These are phyloP conservation scores for Aspergillus costaricaensis DNA, from an alignment of 2,329 filamentous ascomycete species.

Conservation along the genomic window DNA sequence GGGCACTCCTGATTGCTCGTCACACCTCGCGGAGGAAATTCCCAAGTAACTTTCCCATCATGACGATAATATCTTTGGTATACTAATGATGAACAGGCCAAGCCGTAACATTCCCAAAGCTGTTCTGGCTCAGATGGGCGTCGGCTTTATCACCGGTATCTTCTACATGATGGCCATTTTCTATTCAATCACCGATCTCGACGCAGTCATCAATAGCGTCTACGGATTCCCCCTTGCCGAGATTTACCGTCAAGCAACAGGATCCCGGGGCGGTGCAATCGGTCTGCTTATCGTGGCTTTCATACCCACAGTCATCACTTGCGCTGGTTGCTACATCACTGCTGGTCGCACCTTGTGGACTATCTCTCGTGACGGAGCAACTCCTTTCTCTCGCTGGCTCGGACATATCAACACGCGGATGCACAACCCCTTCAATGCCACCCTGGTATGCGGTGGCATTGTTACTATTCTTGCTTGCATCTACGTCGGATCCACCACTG, in stretches of 20 bases:
- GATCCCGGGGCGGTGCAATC: constrained; percentile 54
- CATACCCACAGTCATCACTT: constrained; percentile 56
- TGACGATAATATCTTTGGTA: not conserved
- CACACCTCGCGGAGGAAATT: constrained; percentile 68
- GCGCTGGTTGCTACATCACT: constrained; percentile 59
- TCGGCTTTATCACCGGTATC: constrained; percentile 51
- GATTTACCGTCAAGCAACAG: constrained; percentile 53
- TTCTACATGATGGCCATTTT: constrained; percentile 54
- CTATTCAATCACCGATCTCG: constrained; percentile 51
- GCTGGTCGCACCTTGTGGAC: constrained; percentile 64
- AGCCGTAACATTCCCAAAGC: constrained; percentile 53
- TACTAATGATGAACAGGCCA: constrained; percentile 25
- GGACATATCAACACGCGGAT: constrained; percentile 55
- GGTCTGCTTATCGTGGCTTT: constrained; percentile 61
- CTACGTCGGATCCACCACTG: constrained; percentile 56
- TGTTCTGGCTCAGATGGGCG: constrained; percentile 50
- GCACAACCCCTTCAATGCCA: constrained; percentile 62
- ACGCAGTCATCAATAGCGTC: constrained; percentile 23
- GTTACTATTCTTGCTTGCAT: constrained; percentile 59
- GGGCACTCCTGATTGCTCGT: constrained; percentile 66
- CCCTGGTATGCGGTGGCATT: constrained; percentile 56
- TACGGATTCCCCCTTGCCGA: constrained; percentile 51
- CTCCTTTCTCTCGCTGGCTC: constrained; percentile 58
- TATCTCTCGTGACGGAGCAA: constrained; percentile 60
- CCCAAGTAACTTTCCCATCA: constrained; percentile 36